Percentiles rank a stretch among this genome's conserved stretches.
phyloP scores from a whole-genome alignment of 345 rosid genomes.

The Hevea brasiliensis region DNA sequence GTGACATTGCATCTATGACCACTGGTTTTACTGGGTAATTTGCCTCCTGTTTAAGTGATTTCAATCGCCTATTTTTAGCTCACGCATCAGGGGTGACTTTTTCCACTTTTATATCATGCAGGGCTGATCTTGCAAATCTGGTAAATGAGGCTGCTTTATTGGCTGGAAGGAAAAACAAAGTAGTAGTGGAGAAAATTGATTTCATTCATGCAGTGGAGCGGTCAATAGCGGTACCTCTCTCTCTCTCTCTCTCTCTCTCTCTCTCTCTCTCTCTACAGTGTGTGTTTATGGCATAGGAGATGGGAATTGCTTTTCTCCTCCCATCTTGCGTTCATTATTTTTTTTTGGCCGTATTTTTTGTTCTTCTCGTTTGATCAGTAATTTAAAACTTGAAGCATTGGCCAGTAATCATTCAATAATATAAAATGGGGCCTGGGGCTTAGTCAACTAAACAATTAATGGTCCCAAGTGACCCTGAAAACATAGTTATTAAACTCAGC shows the following conservation, averaged over 20 bases:
- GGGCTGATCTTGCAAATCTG: slow-evolving; percentile 97
- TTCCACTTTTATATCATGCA: slow-evolving; percentile 35
- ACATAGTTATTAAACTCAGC: no score
- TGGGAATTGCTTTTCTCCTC: no score
- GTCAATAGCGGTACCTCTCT: slow-evolving; percentile 69
- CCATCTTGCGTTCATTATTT: no score
- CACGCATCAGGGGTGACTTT: background rate
- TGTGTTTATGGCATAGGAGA: no score
- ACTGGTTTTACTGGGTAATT: slow-evolving; percentile 95
- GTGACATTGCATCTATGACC: slow-evolving; percentile 87
- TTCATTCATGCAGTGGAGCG: slow-evolving; percentile 94
- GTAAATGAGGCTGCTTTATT: slow-evolving; percentile 98
- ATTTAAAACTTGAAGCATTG: no score
- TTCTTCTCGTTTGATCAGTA: no score
- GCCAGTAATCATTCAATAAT: background rate
- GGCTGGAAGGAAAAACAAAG: slow-evolving; percentile 86
- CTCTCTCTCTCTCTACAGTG: no score
- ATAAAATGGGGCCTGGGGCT: background rate
- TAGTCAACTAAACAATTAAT: background rate
- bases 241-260: background rate
- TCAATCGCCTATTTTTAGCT: slow-evolving; percentile 5
- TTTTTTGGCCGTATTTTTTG: no score
- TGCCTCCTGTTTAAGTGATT: slow-evolving; percentile 9
- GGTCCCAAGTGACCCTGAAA: background rate
- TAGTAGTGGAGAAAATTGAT: slow-evolving; percentile 72